Conservation (phyloP, 2,329 filamentous ascomycete genomes). For the Endoconidiophora polonica region DNA sequence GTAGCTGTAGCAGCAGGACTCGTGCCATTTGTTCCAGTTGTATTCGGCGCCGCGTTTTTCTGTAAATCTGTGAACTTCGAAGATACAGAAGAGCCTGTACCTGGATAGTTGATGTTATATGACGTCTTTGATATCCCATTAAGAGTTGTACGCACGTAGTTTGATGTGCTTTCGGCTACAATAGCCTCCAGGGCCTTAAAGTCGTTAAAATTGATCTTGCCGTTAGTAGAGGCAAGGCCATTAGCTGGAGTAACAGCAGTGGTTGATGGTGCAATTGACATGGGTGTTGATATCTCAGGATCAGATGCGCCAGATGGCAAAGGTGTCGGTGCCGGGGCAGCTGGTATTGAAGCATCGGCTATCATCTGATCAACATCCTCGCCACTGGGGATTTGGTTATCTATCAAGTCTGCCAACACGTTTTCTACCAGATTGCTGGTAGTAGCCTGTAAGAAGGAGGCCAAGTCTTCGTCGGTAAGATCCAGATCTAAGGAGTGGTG, state of each 20-base stretch:
- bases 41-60: constrained; percentile 17
- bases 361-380: constrained; percentile 13
- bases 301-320: constrained; percentile 15
- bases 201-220: constrained; percentile 19
- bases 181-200: constrained; percentile 28
- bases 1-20: constrained; percentile 1
- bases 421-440: constrained; percentile 26
- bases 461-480: constrained; percentile 23
- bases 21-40: constrained; percentile 20
- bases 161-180: constrained; percentile 28
- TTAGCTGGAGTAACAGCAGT: constrained; percentile 16
- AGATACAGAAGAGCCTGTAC: background rate
- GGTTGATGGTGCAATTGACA: background rate
- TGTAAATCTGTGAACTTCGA: constrained; percentile 2
- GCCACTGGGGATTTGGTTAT: constrained; percentile 4
- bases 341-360: constrained; percentile 9
- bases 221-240: constrained; percentile 16
- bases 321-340: constrained; percentile 10
- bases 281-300: constrained; percentile 17
- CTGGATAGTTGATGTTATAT: constrained; percentile 20
- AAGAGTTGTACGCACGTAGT: constrained; percentile 28
- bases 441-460: constrained; percentile 27
- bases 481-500: constrained; percentile 13
- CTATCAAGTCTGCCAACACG: constrained; percentile 21
- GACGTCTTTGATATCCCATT: constrained; percentile 27